Percentiles rank a stretch among this genome's conserved stretches.
Evolutionary conservation across 371 early-diverging fungal genomes (phyloP).

Genomic region (Nematocida homosporus): DNA sequence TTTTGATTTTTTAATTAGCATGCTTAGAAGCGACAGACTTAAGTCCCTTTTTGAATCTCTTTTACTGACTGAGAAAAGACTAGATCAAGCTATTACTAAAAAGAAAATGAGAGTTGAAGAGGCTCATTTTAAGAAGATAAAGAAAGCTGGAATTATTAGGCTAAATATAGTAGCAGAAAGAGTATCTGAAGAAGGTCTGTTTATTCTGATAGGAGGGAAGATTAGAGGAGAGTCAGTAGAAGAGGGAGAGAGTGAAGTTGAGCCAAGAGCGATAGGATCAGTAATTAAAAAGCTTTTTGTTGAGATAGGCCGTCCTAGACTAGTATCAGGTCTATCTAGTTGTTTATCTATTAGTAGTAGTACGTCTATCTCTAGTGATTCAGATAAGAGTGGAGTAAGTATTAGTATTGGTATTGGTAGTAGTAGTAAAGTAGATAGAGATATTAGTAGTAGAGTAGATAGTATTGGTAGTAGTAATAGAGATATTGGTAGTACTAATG

Average conservation of each 20-base stretch:
- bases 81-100: constrained; percentile 58
- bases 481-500: too few species aligned
- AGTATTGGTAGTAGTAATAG: too few species aligned
- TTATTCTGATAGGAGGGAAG: constrained; percentile 59
- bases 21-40: constrained; percentile 46
- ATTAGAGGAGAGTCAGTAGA: constrained; percentile 59
- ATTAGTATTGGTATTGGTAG: background rate
- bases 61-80: constrained; percentile 53
- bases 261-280: constrained; percentile 55
- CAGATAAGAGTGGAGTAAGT: background rate
- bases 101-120: constrained; percentile 66
- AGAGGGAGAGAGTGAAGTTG: constrained; percentile 41
- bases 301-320: constrained; percentile 6
- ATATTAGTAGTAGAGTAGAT: too few species aligned
- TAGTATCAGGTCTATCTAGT: background rate
- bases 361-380: background rate
- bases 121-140: constrained; percentile 67
- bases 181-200: constrained; percentile 36
- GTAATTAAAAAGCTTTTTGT: constrained; percentile 32
- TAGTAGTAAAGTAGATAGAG: background rate
- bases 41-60: constrained; percentile 53
- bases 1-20: constrained; percentile 37
- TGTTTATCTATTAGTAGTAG: constrained; percentile 20
- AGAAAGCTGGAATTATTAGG: constrained; percentile 53
- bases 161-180: constrained; percentile 58